phyloP scores from a whole-genome alignment of 306 rosid species.

The Dryas drummondii region DNA sequence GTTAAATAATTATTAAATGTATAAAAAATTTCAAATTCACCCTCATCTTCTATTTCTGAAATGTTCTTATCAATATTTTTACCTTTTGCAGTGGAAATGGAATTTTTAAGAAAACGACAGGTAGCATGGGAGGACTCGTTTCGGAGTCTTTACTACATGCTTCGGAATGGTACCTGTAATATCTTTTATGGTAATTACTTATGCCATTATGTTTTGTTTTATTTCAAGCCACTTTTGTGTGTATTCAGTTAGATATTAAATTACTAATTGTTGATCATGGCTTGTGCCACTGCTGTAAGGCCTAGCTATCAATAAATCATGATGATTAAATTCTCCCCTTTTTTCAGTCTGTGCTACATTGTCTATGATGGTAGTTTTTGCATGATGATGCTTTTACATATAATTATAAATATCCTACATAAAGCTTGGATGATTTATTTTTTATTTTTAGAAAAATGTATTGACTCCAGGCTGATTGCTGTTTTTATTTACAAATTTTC shows the following conservation, averaged over 20 bases:
- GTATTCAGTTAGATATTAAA: neutral
- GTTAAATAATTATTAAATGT: slow-evolving; percentile 9
- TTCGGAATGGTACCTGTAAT: slow-evolving; percentile 70
- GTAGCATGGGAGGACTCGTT: slow-evolving; percentile 86
- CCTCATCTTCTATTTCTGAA: slow-evolving; percentile 2
- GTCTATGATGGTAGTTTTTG: neutral
- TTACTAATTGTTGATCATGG: neutral
- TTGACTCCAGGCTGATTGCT: slow-evolving; percentile 5
- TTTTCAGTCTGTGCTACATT: neutral
- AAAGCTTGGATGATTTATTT: slow-evolving; percentile 9
- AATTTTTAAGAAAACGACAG: slow-evolving; percentile 72
- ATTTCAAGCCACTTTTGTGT: slow-evolving; percentile 4
- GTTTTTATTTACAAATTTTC: slow-evolving; percentile 20
- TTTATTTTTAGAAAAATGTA: neutral
- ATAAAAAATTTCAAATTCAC: neutral
- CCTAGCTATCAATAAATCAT: neutral
- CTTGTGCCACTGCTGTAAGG: neutral
- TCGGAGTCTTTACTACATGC: slow-evolving; percentile 82
- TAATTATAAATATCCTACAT: neutral
- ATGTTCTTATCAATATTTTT: slow-evolving; percentile 16
- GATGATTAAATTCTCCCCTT: neutral
- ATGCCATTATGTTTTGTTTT: neutral
- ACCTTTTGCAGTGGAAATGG: slow-evolving; percentile 56
- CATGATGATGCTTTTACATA: slow-evolving; percentile 9
- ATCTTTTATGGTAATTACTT: slow-evolving; percentile 78